A percentile compares a stretch with the other conserved stretches of the same genome.
Conservation (phyloP, 345 rosid genomes). For the Corchorus olitorius region DNA sequence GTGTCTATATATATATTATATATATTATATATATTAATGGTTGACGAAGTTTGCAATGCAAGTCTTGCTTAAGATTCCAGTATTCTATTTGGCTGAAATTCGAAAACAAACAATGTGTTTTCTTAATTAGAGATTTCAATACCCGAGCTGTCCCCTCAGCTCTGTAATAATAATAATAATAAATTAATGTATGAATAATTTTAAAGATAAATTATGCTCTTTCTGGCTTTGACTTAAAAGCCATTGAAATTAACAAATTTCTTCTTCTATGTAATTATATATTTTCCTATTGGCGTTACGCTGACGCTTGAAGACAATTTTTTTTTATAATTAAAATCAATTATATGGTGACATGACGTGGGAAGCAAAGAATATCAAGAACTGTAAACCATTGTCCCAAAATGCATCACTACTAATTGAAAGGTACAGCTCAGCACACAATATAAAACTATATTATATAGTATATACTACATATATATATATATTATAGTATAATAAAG, state of each 20-base stretch:
- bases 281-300: neutral
- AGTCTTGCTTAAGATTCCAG: neutral
- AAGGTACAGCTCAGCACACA: neutral
- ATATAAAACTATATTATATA: too few species aligned
- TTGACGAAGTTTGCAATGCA: slow-evolving; percentile 22
- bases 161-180: too few species aligned
- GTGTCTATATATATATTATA: too few species aligned
- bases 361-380: slow-evolving; percentile 9
- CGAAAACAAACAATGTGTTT: slow-evolving; percentile 15
- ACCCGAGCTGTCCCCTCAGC: neutral
- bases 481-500: too few species aligned
- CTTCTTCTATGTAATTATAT: too few species aligned
- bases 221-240: too few species aligned
- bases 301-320: neutral
- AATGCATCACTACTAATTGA: slow-evolving; percentile 8
- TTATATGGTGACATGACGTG: neutral
- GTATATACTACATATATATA: too few species aligned
- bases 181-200: too few species aligned
- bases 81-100: neutral
- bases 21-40: neutral
- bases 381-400: neutral
- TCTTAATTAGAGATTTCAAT: neutral
- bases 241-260: too few species aligned
- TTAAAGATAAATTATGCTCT: too few species aligned
- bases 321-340: neutral